These are phyloP conservation scores for Colletotrichum tabaci DNA, from an alignment of 2,329 filamentous ascomycete genomes.

Conservation along the genomic window DNA sequence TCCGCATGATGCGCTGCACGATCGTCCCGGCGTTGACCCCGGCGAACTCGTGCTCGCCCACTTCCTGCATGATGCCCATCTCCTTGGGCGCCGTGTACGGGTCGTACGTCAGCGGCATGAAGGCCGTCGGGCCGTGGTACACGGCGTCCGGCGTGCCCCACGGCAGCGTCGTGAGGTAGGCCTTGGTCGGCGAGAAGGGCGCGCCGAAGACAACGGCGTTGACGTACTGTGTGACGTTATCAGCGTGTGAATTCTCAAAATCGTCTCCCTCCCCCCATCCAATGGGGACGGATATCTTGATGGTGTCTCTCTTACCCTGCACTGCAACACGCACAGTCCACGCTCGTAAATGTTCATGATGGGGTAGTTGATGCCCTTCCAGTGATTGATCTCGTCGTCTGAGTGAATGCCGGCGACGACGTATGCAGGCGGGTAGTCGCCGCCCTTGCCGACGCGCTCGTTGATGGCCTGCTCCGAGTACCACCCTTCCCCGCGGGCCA, in stretches of 20 bases:
- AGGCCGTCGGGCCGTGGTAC: constrained; percentile 96
- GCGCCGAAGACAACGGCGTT: constrained; percentile 91
- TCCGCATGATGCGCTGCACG: constrained; percentile 90
- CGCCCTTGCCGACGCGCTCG: constrained; percentile 75
- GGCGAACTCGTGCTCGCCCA: constrained; percentile 83
- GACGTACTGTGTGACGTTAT: constrained; percentile 76
- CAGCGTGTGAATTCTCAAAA: not conserved
- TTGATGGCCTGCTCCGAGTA: constrained; percentile 75
- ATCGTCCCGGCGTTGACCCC: constrained; percentile 94
- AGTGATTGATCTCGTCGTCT: constrained; percentile 93
- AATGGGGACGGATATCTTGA: not conserved
- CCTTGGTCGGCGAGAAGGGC: constrained; percentile 86
- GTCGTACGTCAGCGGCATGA: constrained; percentile 85
- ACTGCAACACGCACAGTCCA: constrained; percentile 94
- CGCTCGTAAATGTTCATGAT: constrained; percentile 99
- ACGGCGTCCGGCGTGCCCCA: constrained; percentile 83
- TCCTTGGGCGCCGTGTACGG: constrained; percentile 85
- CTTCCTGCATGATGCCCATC: constrained; percentile 87
- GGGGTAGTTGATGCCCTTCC: constrained; percentile 98
- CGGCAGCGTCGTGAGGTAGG: constrained; percentile 83
- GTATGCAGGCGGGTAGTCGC: constrained; percentile 86
- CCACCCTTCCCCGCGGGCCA: constrained; percentile 80
- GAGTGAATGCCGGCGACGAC: constrained; percentile 96
- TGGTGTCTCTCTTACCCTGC: constrained; percentile 70
- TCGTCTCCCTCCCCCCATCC: no score